Evolutionary conservation across 2,329 filamentous ascomycete species (phyloP).

Genomic region (Rhynchosporium secalis): DNA sequence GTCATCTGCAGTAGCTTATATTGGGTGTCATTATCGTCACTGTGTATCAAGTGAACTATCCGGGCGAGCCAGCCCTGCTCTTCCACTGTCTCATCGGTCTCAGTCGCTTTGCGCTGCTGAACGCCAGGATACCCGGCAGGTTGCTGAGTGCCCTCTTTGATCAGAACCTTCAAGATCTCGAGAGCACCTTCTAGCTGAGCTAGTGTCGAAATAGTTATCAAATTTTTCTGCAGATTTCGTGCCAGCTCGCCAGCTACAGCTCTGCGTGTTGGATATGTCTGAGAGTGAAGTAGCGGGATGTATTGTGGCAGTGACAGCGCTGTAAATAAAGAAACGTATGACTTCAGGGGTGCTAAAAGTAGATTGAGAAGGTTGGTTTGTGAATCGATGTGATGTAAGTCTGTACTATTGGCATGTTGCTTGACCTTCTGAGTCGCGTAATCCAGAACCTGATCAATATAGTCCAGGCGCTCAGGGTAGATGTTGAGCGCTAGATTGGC

Average conservation of each 20-base stretch:
- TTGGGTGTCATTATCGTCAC: conserved; percentile 86
- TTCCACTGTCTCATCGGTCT: conserved; percentile 97
- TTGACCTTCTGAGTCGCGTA: conserved; percentile 85
- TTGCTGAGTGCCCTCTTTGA: conserved; percentile 86
- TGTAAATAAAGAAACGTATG: conserved; percentile 94
- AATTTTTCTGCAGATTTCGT: conserved; percentile 77
- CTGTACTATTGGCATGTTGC: conserved; percentile 91
- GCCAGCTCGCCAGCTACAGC: conserved; percentile 89
- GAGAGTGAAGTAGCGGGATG: conserved; percentile 83
- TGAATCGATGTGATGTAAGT: conserved; percentile 82
- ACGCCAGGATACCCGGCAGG: conserved; percentile 82
- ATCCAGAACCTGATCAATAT: conserved; percentile 89
- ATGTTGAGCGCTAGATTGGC: conserved; percentile 93
- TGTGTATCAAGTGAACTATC: conserved; percentile 83
- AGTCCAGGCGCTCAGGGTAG: conserved; percentile 89
- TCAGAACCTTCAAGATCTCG: conserved; percentile 84
- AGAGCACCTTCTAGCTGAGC: conserved; percentile 86
- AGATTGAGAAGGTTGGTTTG: conserved; percentile 89
- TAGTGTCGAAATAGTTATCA: conserved; percentile 74
- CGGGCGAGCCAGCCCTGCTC: conserved; percentile 97
- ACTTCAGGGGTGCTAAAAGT: conserved; percentile 84
- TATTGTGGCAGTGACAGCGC: conserved; percentile 90
- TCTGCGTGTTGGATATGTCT: conserved; percentile 88
- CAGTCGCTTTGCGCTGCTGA: conserved; percentile 71
- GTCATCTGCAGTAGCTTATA: conserved; percentile 89